phyloP scores from a whole-genome alignment of 345 rosid species.

The Rubroshorea leprosula region DNA sequence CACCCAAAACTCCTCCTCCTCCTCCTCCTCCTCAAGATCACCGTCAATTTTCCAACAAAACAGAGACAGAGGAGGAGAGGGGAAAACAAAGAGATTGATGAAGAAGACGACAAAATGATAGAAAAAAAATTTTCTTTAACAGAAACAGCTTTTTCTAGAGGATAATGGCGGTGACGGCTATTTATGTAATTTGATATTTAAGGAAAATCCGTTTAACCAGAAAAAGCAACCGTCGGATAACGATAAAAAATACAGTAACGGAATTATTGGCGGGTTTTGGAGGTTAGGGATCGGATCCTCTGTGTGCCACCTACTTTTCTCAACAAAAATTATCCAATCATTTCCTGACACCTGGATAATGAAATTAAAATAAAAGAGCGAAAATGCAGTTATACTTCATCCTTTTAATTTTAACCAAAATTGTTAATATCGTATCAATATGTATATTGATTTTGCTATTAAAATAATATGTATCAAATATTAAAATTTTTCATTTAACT shows the following conservation, averaged over 20 bases:
- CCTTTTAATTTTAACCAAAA: too few relatives aligned
- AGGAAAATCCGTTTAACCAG: conserved; percentile 9
- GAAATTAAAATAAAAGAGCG: too few relatives aligned
- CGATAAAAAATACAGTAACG: neutral
- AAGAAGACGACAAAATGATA: neutral
- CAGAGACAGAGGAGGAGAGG: neutral
- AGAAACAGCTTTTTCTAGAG: too few relatives aligned
- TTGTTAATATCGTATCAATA: too few relatives aligned
- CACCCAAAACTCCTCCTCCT: neutral
- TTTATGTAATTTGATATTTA: neutral
- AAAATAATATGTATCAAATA: too few relatives aligned
- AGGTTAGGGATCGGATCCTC: neutral
- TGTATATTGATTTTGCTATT: too few relatives aligned
- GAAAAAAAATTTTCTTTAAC: too few relatives aligned
- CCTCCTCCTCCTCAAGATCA: neutral
- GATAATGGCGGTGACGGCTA: neutral
- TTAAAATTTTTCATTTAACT: too few relatives aligned
- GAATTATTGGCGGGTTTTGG: neutral
- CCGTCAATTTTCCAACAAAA: neutral
- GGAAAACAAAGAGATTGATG: neutral
- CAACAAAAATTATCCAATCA: too few relatives aligned
- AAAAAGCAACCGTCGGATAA: neutral
- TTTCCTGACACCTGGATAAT: too few relatives aligned
- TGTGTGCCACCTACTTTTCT: too few relatives aligned
- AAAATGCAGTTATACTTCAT: too few relatives aligned